Evolutionary conservation across 1,139 yeast genomes (phyloP).

Genomic region (Diutina catenulata): DNA sequence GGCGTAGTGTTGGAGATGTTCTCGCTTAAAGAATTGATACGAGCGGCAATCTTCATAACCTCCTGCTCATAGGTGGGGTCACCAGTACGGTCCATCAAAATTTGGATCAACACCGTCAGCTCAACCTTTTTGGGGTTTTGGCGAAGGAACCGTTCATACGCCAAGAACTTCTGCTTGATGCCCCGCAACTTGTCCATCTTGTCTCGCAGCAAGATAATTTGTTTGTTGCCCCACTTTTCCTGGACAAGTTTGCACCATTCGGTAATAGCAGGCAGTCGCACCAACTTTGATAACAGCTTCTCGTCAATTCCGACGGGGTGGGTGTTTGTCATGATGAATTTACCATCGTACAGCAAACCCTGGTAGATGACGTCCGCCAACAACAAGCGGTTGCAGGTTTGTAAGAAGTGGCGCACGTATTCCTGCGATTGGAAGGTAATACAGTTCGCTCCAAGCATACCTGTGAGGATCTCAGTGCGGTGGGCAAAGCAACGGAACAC

Average conservation of each 20-base stretch:
- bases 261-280: conserved; percentile 38
- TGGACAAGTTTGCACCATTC: conserved; percentile 65
- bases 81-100: conserved; percentile 50
- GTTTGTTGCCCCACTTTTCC: conserved; percentile 65
- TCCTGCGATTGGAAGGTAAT: conserved; percentile 87
- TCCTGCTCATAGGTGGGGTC: conserved; percentile 58
- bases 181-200: conserved; percentile 85
- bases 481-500: conserved; percentile 92
- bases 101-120: conserved; percentile 67
- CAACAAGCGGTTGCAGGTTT: conserved; percentile 75
- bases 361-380: conserved; percentile 72
- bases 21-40: conserved; percentile 68
- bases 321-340: conserved; percentile 53
- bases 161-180: conserved; percentile 72
- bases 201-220: conserved; percentile 76
- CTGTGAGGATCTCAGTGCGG: conserved; percentile 62
- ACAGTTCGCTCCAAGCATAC: conserved; percentile 82
- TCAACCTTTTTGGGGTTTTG: conserved; percentile 62
- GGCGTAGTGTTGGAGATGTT: conserved; percentile 76
- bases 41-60: conserved; percentile 63
- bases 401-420: conserved; percentile 86
- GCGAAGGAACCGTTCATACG: conserved; percentile 69
- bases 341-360: conserved; percentile 61
- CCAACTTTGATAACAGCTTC: conserved; percentile 36
- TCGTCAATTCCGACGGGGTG: conserved; percentile 88